Evolutionary conservation across 305 asterid species (phyloP).

Genomic region (Ilex paraguariensis): DNA sequence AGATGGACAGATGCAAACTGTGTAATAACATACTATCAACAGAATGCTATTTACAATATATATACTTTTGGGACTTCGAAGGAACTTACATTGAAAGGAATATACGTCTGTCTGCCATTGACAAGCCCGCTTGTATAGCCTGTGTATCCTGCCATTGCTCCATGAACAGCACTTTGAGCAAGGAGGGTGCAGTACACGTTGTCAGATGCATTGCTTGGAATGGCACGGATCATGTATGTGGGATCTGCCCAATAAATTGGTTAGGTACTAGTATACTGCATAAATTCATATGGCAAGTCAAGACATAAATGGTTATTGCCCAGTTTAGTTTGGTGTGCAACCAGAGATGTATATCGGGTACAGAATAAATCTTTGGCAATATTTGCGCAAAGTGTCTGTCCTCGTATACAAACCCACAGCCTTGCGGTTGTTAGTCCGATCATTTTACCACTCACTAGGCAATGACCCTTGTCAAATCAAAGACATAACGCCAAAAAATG

Average conservation of each 20-base stretch:
- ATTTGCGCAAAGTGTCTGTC: too few relatives aligned
- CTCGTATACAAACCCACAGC: too few relatives aligned
- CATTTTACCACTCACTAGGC: too few relatives aligned
- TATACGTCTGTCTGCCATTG: constrained; percentile 44
- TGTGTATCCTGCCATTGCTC: constrained; percentile 52
- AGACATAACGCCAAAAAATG: too few relatives aligned
- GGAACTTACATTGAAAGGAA: constrained; percentile 43
- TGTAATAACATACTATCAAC: too few relatives aligned
- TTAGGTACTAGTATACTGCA: constrained; percentile 10
- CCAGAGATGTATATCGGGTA: too few relatives aligned
- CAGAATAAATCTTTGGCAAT: too few relatives aligned
- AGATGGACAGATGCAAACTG: too few relatives aligned
- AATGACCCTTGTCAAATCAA: background rate
- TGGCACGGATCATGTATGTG: constrained; percentile 54
- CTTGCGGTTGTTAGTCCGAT: too few relatives aligned
- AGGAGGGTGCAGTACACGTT: constrained; percentile 49
- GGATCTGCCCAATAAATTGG: constrained; percentile 33
- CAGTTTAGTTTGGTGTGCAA: too few relatives aligned
- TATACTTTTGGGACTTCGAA: background rate
- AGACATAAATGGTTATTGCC: background rate
- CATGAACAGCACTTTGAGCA: constrained; percentile 56
- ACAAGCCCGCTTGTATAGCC: constrained; percentile 48
- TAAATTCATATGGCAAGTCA: background rate
- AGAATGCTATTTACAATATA: background rate
- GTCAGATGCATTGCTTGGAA: constrained; percentile 54